Percentiles rank a stretch among this genome's conserved stretches.
These are phyloP conservation scores for Diplogelasinospora grovesii DNA, from an alignment of 495 filamentous ascomycete species.

Conservation along the genomic window DNA sequence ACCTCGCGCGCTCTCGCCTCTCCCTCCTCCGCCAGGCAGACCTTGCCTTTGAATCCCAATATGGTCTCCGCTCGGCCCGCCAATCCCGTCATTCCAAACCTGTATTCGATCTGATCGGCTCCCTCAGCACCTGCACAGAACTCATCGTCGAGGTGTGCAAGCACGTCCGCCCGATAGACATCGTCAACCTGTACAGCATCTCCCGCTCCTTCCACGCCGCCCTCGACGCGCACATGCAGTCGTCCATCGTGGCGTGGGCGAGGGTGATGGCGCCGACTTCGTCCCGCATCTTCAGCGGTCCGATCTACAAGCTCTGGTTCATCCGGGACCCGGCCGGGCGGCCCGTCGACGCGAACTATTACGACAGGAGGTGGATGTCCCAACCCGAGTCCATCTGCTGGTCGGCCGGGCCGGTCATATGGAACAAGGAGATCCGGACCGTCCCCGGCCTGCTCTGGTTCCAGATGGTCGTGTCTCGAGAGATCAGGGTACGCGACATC, in stretches of 20 bases:
- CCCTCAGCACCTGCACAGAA: conserved; percentile 41
- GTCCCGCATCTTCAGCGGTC: conserved; percentile 43
- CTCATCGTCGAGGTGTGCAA: conserved; percentile 44
- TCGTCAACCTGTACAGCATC: conserved; percentile 52
- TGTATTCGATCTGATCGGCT: conserved; percentile 46
- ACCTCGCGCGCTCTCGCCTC: not conserved
- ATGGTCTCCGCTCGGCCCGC: too few species aligned
- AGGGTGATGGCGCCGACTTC: conserved; percentile 35
- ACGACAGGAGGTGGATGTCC: conserved; percentile 9
- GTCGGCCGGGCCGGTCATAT: too few species aligned
- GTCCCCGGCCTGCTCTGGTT: conserved; percentile 26
- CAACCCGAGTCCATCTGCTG: too few species aligned
- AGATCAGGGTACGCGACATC: conserved; percentile 42
- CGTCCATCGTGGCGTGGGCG: conserved; percentile 24
- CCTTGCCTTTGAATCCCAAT: not conserved
- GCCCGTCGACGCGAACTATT: conserved; percentile 13
- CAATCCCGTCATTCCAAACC: too few species aligned
- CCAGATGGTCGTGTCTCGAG: conserved; percentile 22
- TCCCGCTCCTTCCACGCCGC: conserved; percentile 49
- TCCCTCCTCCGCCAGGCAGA: not conserved
- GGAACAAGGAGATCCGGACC: conserved; percentile 10
- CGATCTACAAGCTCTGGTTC: conserved; percentile 44
- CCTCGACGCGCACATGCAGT: conserved; percentile 39
- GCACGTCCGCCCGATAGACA: conserved; percentile 40
- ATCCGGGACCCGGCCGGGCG: conserved; percentile 40